Conservation (phyloP, 257 asterid species). For the Solanum habrochaites region DNA sequence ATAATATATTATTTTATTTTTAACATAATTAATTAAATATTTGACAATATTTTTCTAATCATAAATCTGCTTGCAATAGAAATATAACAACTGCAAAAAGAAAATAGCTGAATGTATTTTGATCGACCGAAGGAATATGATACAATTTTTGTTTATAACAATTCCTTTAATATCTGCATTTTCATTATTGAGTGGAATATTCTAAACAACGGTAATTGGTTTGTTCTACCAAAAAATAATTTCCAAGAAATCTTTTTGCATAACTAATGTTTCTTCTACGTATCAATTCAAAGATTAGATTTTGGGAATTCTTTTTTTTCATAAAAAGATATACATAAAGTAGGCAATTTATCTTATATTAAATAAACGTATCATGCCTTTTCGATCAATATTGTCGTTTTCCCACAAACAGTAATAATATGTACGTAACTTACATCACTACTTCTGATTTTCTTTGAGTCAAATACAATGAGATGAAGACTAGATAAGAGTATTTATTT, state of each 20-base stretch:
- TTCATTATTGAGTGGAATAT: background rate
- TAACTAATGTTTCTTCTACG: no score
- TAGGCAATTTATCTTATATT: background rate
- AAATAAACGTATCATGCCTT: background rate
- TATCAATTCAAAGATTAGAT: no score
- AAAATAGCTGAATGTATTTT: no score
- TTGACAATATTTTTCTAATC: background rate
- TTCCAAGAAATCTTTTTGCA: background rate
- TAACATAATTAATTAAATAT: background rate
- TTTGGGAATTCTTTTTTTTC: no score
- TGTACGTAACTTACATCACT: background rate
- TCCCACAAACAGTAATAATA: background rate
- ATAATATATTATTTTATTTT: background rate
- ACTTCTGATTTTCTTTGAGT: background rate
- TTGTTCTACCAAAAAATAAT: background rate
- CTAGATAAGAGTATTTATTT: background rate
- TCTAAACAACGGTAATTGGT: background rate
- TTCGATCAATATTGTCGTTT: background rate
- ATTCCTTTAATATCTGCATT: no score
- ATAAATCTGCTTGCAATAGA: background rate
- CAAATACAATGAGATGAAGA: background rate
- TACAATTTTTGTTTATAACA: no score
- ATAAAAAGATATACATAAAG: background rate
- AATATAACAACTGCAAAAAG: background rate
- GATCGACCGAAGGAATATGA: background rate